phyloP scores from a whole-genome alignment of 2,329 filamentous ascomycete species.

The Madurella fahalii region DNA sequence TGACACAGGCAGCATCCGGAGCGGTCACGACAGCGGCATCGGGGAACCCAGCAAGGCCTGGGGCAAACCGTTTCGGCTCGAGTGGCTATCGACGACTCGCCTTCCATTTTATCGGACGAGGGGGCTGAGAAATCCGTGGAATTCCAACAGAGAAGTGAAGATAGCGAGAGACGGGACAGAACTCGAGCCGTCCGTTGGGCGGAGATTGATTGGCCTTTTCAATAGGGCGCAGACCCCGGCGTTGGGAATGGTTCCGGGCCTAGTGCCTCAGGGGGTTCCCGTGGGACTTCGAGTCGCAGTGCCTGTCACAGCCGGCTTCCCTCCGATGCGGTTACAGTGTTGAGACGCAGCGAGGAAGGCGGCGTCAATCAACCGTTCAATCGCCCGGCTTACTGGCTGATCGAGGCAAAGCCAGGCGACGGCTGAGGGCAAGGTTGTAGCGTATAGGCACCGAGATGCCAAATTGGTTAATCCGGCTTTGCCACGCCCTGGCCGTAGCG shows the following conservation, averaged over 20 bases:
- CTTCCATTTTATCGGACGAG: constrained; percentile 86
- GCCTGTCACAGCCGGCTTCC: constrained; percentile 1
- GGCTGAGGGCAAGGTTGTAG: too few relatives aligned
- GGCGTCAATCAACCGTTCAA: background rate
- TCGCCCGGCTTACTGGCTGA: too few relatives aligned
- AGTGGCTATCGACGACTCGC: constrained; percentile 80
- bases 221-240: constrained; percentile 49
- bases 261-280: background rate
- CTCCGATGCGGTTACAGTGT: constrained; percentile 5
- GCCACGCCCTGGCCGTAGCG: too few relatives aligned
- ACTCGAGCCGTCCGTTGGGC: constrained; percentile 76
- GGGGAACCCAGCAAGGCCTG: constrained; percentile 58
- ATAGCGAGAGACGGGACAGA: constrained; percentile 94
- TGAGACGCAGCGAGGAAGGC: background rate
- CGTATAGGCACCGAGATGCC: too few relatives aligned
- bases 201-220: constrained; percentile 74
- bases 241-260: constrained; percentile 6
- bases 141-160: constrained; percentile 91
- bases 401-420: too few relatives aligned
- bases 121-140: constrained; percentile 88
- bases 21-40: constrained; percentile 36
- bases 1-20: constrained; percentile 36
- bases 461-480: too few relatives aligned
- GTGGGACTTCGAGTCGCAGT: background rate
- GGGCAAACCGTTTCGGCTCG: constrained; percentile 86